Percentiles rank a stretch among this genome's conserved stretches.
Evolutionary conservation across 768 basidiomycete genomes (phyloP).

Genomic region (Amanita inopinata): DNA sequence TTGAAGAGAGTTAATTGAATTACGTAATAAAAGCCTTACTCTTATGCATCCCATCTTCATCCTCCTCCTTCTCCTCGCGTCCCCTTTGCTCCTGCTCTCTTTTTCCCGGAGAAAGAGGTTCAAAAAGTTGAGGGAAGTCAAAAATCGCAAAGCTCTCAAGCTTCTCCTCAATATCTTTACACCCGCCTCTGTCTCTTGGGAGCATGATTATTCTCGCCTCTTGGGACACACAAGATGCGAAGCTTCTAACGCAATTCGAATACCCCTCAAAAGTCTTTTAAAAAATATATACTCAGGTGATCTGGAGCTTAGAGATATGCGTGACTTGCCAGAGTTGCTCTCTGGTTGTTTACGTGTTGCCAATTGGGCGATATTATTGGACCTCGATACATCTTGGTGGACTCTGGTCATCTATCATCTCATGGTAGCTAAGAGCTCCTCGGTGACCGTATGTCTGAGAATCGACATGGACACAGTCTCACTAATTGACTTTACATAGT

Average conservation of each 20-base stretch:
- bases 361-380: not conserved
- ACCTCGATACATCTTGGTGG: not conserved
- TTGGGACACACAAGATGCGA: slow-evolving; percentile 1
- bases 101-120: too few species aligned
- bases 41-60: too few species aligned
- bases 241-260: not conserved
- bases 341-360: slow-evolving; percentile 1
- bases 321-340: slow-evolving; percentile 1
- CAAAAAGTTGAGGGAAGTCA: too few species aligned
- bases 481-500: too few species aligned
- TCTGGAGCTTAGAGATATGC: slow-evolving; percentile 4
- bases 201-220: slow-evolving; percentile 4
- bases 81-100: too few species aligned
- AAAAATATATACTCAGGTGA: not conserved
- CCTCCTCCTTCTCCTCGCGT: too few species aligned
- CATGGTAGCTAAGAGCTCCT: not conserved
- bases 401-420: not conserved
- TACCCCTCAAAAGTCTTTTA: not conserved
- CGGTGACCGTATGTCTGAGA: not conserved
- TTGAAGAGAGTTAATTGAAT: not conserved
- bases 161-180: not conserved
- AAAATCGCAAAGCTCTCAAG: not conserved
- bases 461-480: not conserved
- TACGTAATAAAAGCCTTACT: too few species aligned
- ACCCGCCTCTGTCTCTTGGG: slow-evolving; percentile 7